Evolutionary conservation across 352 stramenopile species (phyloP).

Genomic region (Phytophthora fragariae): DNA sequence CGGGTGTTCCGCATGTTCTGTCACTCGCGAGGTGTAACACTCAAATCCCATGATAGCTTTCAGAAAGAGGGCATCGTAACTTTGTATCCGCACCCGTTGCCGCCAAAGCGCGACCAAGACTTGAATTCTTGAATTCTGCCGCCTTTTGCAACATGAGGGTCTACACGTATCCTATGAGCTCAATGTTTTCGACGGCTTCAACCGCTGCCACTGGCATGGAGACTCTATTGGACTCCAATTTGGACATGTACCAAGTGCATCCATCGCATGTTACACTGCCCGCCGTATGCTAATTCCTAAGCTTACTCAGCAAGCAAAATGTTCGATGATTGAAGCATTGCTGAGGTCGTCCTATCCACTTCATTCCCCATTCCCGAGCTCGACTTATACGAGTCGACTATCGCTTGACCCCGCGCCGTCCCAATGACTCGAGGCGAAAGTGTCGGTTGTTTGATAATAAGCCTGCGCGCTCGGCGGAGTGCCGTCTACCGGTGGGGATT

Average conservation of each 20-base stretch:
- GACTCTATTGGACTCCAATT: background rate
- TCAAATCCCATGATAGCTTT: slow-evolving; percentile 32
- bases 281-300: background rate
- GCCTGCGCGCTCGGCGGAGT: slow-evolving; percentile 29
- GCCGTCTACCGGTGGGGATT: slow-evolving; percentile 22
- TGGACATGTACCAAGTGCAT: too few species aligned
- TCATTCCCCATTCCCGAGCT: background rate
- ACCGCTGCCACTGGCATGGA: background rate
- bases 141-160: background rate
- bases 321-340: background rate
- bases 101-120: background rate
- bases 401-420: background rate
- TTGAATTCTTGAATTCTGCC: background rate
- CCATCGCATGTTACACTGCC: too few species aligned
- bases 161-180: background rate
- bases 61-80: slow-evolving; percentile 7
- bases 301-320: background rate
- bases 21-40: slow-evolving; percentile 22
- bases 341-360: slow-evolving; percentile 15
- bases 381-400: slow-evolving; percentile 16
- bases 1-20: too few species aligned
- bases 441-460: slow-evolving; percentile 24
- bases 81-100: background rate
- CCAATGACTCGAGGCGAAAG: slow-evolving; percentile 10
- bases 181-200: background rate